These are phyloP conservation scores for Coemansia sp. DNA, from an alignment of 192 early-diverging fungal species.

Conservation along the genomic window DNA sequence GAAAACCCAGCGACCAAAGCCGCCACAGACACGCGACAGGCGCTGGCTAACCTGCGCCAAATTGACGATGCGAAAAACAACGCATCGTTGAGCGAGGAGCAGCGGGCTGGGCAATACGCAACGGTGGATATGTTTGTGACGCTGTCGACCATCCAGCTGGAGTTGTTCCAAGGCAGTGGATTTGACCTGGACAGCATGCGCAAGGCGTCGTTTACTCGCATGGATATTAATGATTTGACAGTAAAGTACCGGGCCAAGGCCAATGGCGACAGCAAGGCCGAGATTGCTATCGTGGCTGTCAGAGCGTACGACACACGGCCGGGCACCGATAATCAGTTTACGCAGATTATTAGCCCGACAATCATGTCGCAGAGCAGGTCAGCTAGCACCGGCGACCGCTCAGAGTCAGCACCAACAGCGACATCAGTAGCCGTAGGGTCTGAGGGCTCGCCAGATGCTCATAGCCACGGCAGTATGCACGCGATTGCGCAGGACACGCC, in stretches of 20 bases:
- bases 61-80: not conserved
- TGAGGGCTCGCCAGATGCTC: not conserved
- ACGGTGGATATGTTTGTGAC: slow-evolving; percentile 59
- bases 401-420: not conserved
- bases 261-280: slow-evolving; percentile 65
- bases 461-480: slow-evolving; percentile 35
- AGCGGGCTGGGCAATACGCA: slow-evolving; percentile 31
- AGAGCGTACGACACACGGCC: slow-evolving; percentile 79
- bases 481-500: slow-evolving; percentile 44
- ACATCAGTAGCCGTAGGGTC: not conserved
- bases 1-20: slow-evolving; percentile 40
- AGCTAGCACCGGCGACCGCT: not conserved
- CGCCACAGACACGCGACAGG: slow-evolving; percentile 34
- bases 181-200: slow-evolving; percentile 52
- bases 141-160: slow-evolving; percentile 73
- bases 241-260: slow-evolving; percentile 59
- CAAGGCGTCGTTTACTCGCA: slow-evolving; percentile 55
- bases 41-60: slow-evolving; percentile 44
- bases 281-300: slow-evolving; percentile 66
- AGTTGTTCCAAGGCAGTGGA: slow-evolving; percentile 68
- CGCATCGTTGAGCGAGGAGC: slow-evolving; percentile 1
- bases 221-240: slow-evolving; percentile 50
- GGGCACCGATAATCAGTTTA: slow-evolving; percentile 72
- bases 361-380: slow-evolving; percentile 2
- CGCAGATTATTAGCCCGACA: slow-evolving; percentile 68